These are phyloP conservation scores for Starmerella kuoi DNA, from an alignment of 805 yeast genomes.

Conservation along the genomic window DNA sequence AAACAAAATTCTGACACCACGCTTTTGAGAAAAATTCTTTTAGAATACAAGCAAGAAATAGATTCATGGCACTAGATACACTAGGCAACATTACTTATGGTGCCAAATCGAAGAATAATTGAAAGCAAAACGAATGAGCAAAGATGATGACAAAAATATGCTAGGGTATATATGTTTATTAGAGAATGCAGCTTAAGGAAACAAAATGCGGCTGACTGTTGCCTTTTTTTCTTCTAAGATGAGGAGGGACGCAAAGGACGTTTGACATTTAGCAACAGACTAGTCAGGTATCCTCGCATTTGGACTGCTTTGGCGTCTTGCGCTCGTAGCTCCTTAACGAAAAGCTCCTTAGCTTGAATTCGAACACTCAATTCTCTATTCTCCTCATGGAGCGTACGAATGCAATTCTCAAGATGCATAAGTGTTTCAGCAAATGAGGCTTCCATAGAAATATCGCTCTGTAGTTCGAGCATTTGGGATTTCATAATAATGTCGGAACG, in stretches of 20 bases:
- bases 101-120: too few relatives aligned
- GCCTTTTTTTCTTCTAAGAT: too few relatives aligned
- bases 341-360: not conserved
- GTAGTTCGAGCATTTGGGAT: not conserved
- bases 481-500: not conserved
- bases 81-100: too few relatives aligned
- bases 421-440: not conserved
- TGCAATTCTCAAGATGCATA: not conserved
- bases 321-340: not conserved
- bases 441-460: not conserved
- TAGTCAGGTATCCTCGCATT: not conserved
- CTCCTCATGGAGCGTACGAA: not conserved
- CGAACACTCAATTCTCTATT: not conserved
- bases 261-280: not conserved
- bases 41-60: too few relatives aligned
- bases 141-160: too few relatives aligned
- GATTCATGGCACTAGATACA: too few relatives aligned
- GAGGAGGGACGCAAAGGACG: not conserved
- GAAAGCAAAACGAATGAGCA: too few relatives aligned
- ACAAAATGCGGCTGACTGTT: too few relatives aligned
- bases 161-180: too few relatives aligned
- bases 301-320: not conserved
- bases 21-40: too few relatives aligned
- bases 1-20: too few relatives aligned
- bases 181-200: too few relatives aligned